phyloP scores from a whole-genome alignment of 129 eudicot species.

The Flaveria linearis region DNA sequence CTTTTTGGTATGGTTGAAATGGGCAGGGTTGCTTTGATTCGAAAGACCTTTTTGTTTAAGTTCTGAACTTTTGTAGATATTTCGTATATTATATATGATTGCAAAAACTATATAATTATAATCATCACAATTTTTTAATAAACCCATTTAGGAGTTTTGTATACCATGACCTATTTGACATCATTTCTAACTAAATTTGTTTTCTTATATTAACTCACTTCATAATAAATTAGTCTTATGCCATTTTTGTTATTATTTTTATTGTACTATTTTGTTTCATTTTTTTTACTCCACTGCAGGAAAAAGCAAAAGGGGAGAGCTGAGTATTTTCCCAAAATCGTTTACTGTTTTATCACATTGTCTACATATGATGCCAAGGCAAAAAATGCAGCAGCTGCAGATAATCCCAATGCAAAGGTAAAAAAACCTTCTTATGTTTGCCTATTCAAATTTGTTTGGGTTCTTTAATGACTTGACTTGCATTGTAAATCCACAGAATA shows the following conservation, averaged over 20 bases:
- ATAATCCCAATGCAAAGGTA: conserved; percentile 53
- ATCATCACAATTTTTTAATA: background rate
- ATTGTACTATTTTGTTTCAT: background rate
- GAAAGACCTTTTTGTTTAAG: no score
- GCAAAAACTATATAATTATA: no score
- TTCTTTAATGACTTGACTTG: conserved; percentile 19
- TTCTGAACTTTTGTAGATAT: background rate
- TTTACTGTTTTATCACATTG: conserved; percentile 76
- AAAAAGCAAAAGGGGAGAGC: conserved; percentile 90
- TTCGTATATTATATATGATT: no score
- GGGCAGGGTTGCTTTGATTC: background rate
- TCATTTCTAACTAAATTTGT: no score
- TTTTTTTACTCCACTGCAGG: conserved; percentile 39
- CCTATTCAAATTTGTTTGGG: background rate
- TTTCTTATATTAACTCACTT: background rate
- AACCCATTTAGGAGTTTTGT: background rate
- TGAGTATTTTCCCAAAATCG: conserved; percentile 79
- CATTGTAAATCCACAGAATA: conserved; percentile 42
- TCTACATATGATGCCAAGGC: conserved; percentile 95
- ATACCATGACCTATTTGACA: no score
- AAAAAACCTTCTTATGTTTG: background rate
- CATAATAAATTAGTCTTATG: background rate
- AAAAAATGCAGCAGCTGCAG: conserved; percentile 58
- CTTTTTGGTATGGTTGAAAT: background rate
- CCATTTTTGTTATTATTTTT: background rate